Evolutionary conservation across 495 filamentous ascomycete species (phyloP).

Genomic region (Hypomontagnella submonticulosa): DNA sequence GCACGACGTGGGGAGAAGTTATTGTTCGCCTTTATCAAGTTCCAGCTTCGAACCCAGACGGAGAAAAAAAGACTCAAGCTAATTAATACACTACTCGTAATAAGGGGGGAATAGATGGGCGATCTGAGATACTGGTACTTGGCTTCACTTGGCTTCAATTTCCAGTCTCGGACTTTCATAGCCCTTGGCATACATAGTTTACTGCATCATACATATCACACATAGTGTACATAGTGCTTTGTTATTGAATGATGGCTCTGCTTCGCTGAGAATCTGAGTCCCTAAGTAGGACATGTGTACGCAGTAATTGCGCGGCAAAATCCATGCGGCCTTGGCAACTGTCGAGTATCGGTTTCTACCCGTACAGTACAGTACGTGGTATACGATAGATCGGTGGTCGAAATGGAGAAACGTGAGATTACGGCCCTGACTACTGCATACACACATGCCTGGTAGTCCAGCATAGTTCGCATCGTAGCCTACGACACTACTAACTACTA

Average conservation of each 20-base stretch:
- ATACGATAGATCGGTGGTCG: slow-evolving; percentile 28
- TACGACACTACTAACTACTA: slow-evolving; percentile 5
- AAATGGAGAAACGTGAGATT: slow-evolving; percentile 39
- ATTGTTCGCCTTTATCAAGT: slow-evolving; percentile 17
- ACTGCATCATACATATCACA: slow-evolving; percentile 10
- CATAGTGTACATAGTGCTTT: slow-evolving; percentile 15
- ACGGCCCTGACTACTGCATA: slow-evolving; percentile 32
- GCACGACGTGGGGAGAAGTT: slow-evolving; percentile 25
- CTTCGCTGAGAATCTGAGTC: slow-evolving; percentile 14
- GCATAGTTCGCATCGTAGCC: slow-evolving; percentile 26
- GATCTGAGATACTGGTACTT: slow-evolving; percentile 36
- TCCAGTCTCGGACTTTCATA: slow-evolving; percentile 35
- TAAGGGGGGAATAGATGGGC: background rate
- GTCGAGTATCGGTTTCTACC: background rate
- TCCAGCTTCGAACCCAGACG: slow-evolving; percentile 15
- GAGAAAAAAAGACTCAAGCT: slow-evolving; percentile 23
- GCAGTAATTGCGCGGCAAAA: slow-evolving; percentile 46
- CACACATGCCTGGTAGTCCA: slow-evolving; percentile 10
- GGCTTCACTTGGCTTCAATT: background rate
- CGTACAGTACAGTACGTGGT: slow-evolving; percentile 14
- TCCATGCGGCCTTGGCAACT: slow-evolving; percentile 40
- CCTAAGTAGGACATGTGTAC: slow-evolving; percentile 37
- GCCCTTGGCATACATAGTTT: slow-evolving; percentile 40
- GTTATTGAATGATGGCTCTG: slow-evolving; percentile 31
- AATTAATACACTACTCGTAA: slow-evolving; percentile 1